Percentiles rank a stretch among this genome's conserved stretches.
Evolutionary conservation across 257 asterid species (phyloP).

Genomic region (Solanum virginianum): DNA sequence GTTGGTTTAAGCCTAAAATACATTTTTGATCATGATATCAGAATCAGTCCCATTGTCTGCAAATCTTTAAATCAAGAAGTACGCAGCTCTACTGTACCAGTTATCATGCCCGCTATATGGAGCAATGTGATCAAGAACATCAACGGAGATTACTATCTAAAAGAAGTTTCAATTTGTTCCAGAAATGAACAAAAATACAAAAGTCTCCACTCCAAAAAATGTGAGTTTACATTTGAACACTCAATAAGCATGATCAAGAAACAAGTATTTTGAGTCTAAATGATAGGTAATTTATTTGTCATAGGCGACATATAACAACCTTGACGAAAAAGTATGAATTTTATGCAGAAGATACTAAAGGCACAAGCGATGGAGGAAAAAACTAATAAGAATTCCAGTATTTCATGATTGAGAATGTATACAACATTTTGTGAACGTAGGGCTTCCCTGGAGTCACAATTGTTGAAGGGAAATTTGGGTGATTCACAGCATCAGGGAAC

Average conservation of each 20-base stretch:
- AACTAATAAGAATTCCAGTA: neutral
- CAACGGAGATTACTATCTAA: neutral
- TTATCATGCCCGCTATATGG: neutral
- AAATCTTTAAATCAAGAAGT: no score
- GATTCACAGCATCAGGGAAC: constrained; percentile 11
- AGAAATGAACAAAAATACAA: neutral
- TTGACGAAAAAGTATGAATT: neutral
- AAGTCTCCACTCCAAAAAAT: neutral
- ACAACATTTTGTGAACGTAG: neutral
- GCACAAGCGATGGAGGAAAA: neutral
- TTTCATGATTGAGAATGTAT: neutral
- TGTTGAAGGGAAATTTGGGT: constrained; percentile 4
- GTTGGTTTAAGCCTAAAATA: neutral
- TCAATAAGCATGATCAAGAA: neutral
- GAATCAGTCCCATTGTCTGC: neutral
- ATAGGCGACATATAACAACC: neutral
- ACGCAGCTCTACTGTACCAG: no score
- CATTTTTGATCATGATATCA: neutral
- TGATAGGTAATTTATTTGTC: neutral
- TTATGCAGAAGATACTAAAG: neutral
- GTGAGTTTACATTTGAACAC: neutral
- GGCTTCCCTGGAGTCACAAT: neutral
- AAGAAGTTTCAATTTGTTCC: neutral
- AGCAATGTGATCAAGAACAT: neutral
- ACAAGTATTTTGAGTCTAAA: neutral